Evolutionary conservation across 202 grass and related monocot species (phyloP).

Genomic region (Zoysia matrella): DNA sequence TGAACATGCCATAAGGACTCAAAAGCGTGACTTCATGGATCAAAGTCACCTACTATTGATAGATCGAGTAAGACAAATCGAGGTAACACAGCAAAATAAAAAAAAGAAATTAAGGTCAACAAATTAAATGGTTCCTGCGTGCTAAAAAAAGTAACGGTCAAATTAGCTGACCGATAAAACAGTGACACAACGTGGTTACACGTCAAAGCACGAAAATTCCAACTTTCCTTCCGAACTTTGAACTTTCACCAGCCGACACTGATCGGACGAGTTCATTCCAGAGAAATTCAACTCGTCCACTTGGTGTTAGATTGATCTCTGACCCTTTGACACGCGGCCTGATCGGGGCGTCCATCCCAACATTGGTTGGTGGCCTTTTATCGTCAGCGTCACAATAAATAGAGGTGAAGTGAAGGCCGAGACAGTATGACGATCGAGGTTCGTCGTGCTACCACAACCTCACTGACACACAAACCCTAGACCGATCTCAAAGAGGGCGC

Average conservation of each 20-base stretch:
- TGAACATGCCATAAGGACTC: conserved; percentile 6
- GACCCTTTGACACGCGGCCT: too few species aligned
- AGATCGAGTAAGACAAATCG: too few species aligned
- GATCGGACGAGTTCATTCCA: not conserved
- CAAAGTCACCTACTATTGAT: too few species aligned
- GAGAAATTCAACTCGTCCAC: not conserved
- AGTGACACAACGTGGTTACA: not conserved
- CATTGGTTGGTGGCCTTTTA: too few species aligned
- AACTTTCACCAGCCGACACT: conserved; percentile 32
- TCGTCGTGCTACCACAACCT: too few species aligned
- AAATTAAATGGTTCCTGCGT: not conserved
- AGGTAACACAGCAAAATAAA: too few species aligned
- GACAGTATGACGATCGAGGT: too few species aligned
- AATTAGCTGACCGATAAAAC: not conserved
- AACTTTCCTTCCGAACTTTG: not conserved
- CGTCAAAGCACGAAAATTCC: not conserved
- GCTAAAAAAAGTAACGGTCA: not conserved
- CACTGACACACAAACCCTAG: too few species aligned
- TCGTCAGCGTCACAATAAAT: too few species aligned
- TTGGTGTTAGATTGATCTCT: not conserved
- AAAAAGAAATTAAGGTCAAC: not conserved
- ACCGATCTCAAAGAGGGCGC: too few species aligned
- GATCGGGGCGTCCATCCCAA: too few species aligned
- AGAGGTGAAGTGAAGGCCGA: too few species aligned
- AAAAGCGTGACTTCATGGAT: not conserved